Evolutionary conservation across 441 rosid genomes (phyloP), one percentile per base, ranked within the genome.

Genomic region (Erodium moschatum): DNA sequence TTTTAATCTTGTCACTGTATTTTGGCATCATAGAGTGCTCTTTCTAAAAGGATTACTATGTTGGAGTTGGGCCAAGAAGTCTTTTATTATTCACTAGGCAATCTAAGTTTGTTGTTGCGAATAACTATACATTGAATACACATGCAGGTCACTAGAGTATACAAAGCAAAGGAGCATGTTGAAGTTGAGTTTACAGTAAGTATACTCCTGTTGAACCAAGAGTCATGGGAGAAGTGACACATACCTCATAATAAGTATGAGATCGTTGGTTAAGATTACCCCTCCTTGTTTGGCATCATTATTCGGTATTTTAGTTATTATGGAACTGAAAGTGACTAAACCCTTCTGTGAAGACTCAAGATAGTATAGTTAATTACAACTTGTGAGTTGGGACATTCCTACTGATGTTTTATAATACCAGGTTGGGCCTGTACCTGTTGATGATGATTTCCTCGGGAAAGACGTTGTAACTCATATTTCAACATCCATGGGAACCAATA

Each of bases 141-240:
- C 70, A 16, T 79, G 79, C 89, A 94, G 99, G 74, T 85, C 67
- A 85, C 89, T 74, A 85, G 99, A 79, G 75, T 94, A 71, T 84
- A 83, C 96, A 89, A 85, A 79, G 90, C 76, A 73, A 90, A 80
- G 80, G 99, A 91, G 80, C 97, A 94, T 73, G 97, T 85, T 65
- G 99, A 94, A 88, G 94, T 91, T 12, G 99, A 94, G 82, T 94
- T 91, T 78, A 83, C 87, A 74, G 99, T 91, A 77, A 88, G 99
- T 72, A 20, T 42, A 73, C 70, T 69, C 76, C 65, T 60, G 19
- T 31, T 60, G 33, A 40, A 40, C 46, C 46, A 40, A 40, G 46
- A 11, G 46, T 40, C 11, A 11, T 40, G 46, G 46, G 46, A 40
- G 11, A 40, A 40, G 46, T 40, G 46, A 11, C 11, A 40, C 11